Evolutionary conservation across 2,329 filamentous ascomycete species (phyloP), one percentile per base, ranked within the genome.

Genomic region (Amesomyces nigricolor): DNA sequence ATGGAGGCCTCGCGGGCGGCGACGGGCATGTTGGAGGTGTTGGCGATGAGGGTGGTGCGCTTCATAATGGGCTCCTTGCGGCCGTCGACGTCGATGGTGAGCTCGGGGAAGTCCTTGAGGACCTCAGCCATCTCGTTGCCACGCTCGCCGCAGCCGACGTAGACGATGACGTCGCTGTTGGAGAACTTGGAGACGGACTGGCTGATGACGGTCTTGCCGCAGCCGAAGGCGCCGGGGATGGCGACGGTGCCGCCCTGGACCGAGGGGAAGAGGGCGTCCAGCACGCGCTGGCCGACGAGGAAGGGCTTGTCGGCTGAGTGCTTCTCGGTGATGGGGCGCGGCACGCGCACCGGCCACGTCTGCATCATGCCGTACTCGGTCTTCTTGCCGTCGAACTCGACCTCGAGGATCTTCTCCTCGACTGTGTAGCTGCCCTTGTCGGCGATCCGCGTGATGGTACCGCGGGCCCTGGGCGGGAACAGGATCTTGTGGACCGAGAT

Each of bases 51-150:
- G 19, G 91, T 95, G 14, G 94, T 99, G 72, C 94, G 92, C 84
- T 99, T 99, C 94, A 99, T 99, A 78, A 99, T 99, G 64, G 92
- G 91, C 72, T 99, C 94, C 75, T 92, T 87, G 70, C 92, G 90
- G 66, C 94, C 94, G 43, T 96, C 87, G 65, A 97, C 85, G 16
- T 95, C 87, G 69, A 99, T 99, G 47, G 89, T 88, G 63, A 99
- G 88, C 81, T 97, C 91, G 57, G 94, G 94, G 80, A 99, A 99
- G 75, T 99, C 94, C 88, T 96, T 97, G 81, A 99, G 81, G 65
- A 99, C 94, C 81, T 99, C 94, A 62, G 94, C 94, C 94, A 99
- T 99, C 76, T 99, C 94, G 71, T 99, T 99, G 64, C 94, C 94
- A 66, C 94, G 88, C 76, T 99, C 94, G 65, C 91, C 89, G 64